Conservation (phyloP, 192 early-diverging fungal species). For the Radiomyces spectabilis region DNA sequence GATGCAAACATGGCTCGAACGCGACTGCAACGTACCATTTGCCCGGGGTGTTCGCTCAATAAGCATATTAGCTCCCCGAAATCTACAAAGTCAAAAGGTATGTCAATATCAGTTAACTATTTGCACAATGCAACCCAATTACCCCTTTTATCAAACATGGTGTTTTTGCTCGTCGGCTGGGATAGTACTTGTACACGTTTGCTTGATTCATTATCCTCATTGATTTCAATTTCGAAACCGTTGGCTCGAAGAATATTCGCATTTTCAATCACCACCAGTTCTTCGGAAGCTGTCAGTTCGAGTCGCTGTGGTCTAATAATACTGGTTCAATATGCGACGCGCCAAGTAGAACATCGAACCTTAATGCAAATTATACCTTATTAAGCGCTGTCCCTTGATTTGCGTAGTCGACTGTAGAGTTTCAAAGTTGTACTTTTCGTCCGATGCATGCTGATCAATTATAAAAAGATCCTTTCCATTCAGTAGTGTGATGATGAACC, state of each 20-base stretch:
- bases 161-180: conserved; percentile 69
- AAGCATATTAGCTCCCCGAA: conserved; percentile 65
- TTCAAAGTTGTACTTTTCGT: conserved; percentile 98
- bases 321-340: too few relatives aligned
- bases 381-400: conserved; percentile 60
- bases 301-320: conserved; percentile 57
- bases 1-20: conserved; percentile 77
- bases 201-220: conserved; percentile 49
- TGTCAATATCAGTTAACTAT: too few relatives aligned
- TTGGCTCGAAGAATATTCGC: conserved; percentile 64
- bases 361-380: conserved; percentile 32
- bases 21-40: conserved; percentile 60
- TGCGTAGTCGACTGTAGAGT: conserved; percentile 53
- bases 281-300: conserved; percentile 71
- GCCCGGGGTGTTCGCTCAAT: conserved; percentile 37
- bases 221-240: conserved; percentile 71
- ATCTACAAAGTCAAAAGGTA: too few relatives aligned
- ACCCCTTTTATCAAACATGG: conserved; percentile 65
- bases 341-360: neutral
- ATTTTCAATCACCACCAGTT: conserved; percentile 71
- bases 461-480: conserved; percentile 76
- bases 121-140: too few relatives aligned
- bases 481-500: conserved; percentile 84
- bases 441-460: conserved; percentile 95
- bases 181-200: conserved; percentile 58